Evolutionary conservation across 495 filamentous ascomycete genomes (phyloP).

Genomic region (Ramalina intermedia): DNA sequence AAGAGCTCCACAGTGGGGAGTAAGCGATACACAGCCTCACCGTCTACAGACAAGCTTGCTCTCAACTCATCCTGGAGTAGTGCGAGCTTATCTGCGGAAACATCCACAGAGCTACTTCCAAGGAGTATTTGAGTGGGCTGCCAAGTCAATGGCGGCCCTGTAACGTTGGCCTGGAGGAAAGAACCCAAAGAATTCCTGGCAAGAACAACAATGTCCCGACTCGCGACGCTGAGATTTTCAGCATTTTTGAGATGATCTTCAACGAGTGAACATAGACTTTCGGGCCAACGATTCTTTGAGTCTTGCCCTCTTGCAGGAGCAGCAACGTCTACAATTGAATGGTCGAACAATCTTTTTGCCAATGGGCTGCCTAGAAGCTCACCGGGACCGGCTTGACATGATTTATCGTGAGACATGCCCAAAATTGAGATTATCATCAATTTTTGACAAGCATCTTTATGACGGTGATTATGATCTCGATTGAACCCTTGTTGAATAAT

Average conservation of each 20-base stretch:
- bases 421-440: too few relatives aligned
- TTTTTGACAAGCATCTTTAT: too few relatives aligned
- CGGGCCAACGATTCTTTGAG: neutral
- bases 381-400: too few relatives aligned
- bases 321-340: too few relatives aligned
- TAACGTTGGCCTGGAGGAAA: conserved; percentile 88
- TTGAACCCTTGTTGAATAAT: too few relatives aligned
- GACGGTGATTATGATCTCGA: too few relatives aligned
- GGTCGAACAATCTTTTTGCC: too few relatives aligned
- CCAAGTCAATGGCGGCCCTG: conserved; percentile 63
- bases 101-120: conserved; percentile 23
- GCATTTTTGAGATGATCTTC: neutral
- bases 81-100: conserved; percentile 15
- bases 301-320: too few relatives aligned
- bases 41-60: conserved; percentile 58
- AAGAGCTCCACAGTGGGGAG: conserved; percentile 75
- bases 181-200: conserved; percentile 59
- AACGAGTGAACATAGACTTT: neutral
- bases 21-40: conserved; percentile 71
- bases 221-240: neutral
- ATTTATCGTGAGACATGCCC: too few relatives aligned
- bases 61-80: conserved; percentile 39
- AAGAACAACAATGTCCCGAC: conserved; percentile 34
- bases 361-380: too few relatives aligned
- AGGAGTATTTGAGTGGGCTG: conserved; percentile 39